A percentile compares a stretch with the other conserved stretches of the same genome.
Conservation (phyloP, 768 basidiomycete species). For the Suillus subluteus region DNA sequence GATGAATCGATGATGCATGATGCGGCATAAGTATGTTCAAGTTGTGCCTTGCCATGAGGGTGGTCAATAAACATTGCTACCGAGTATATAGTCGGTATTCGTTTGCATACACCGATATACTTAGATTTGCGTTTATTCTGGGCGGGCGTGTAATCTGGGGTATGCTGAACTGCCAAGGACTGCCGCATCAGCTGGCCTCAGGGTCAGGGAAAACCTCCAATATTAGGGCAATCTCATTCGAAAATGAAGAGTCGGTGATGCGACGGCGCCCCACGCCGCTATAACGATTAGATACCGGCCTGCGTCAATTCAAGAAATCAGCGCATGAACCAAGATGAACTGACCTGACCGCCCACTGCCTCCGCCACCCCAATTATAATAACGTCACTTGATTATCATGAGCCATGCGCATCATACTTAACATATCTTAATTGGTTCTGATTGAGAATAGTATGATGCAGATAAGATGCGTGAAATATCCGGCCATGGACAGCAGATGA, state of each 20-base stretch:
- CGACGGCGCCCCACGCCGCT: neutral
- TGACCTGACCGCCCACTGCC: neutral
- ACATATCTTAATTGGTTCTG: neutral
- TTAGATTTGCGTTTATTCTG: neutral
- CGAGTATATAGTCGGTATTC: neutral
- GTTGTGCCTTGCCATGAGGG: neutral
- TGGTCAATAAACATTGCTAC: neutral
- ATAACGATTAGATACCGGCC: neutral
- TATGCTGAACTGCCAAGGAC: neutral
- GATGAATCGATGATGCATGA: neutral
- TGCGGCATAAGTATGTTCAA: neutral
- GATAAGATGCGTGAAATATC: neutral
- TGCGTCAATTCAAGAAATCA: neutral
- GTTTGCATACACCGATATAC: neutral
- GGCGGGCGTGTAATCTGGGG: neutral
- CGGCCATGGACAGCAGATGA: neutral
- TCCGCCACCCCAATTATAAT: neutral
- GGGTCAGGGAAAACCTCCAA: neutral
- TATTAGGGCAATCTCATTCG: neutral
- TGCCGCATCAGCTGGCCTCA: neutral
- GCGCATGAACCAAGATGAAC: neutral
- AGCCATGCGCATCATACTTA: neutral
- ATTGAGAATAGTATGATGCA: neutral
- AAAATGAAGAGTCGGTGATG: neutral
- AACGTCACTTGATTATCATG: neutral